Percentiles rank a stretch among this genome's conserved stretches.
Conservation (phyloP, 257 asterid species). For the Fraxinus anomala region DNA sequence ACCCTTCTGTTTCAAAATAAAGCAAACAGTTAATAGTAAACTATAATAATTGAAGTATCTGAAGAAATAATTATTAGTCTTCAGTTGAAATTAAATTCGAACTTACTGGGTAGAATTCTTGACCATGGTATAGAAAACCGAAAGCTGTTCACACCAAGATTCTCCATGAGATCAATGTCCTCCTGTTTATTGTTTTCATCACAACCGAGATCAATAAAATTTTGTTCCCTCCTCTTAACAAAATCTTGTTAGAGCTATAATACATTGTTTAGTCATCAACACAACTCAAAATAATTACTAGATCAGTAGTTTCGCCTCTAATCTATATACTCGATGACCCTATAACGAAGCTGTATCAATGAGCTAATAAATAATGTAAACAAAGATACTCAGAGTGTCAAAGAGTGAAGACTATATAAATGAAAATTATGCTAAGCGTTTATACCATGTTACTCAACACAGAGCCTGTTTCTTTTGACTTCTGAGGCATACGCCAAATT, state of each 20-base stretch:
- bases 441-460: neutral
- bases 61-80: neutral
- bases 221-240: neutral
- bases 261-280: neutral
- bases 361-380: too few species aligned
- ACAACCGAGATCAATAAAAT: neutral
- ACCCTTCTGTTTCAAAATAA: constrained; percentile 46
- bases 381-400: too few species aligned
- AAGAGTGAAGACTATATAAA: too few species aligned
- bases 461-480: neutral
- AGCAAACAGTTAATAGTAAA: neutral
- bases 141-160: constrained; percentile 59
- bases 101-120: constrained; percentile 69
- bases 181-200: constrained; percentile 38
- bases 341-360: too few species aligned
- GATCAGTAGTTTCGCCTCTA: too few species aligned
- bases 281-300: neutral
- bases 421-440: too few species aligned
- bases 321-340: too few species aligned
- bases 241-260: neutral
- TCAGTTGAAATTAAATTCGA: neutral
- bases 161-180: constrained; percentile 60
- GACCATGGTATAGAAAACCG: constrained; percentile 79
- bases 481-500: neutral
- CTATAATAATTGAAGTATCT: neutral